Evolutionary conservation across 2,329 filamentous ascomycete species (phyloP), one percentile per base, ranked within the genome.

Genomic region (Coleophoma cylindrospora): DNA sequence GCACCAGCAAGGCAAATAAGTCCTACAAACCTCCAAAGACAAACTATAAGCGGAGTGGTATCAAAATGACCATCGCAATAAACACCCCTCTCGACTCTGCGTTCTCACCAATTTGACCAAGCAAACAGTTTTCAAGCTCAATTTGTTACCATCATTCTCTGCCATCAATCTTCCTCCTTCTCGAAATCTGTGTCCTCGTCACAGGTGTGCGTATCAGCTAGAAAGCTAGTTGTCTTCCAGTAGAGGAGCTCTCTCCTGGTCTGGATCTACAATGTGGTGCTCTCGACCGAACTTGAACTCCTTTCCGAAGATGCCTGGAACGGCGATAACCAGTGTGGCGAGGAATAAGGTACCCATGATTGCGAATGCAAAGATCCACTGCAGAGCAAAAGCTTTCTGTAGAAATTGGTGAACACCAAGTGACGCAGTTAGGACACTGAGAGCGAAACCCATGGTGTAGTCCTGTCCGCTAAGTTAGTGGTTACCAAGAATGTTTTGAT

Each of bases 301-400:
- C 49, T 75, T 73, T 51, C 84, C 84, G 12, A 81, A 75, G 63
- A 83, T 74, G 19, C 78, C 78, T 0, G 86, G 86, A 34, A 87
- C 68, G 2, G 81, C 85, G 47, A 90, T 74, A 14, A 77, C 68
- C 2, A 88, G 61, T 1, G 87, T 89, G 15, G 81, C 70, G 17
- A 91, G 66, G 65, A 94, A 86, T 48, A 95, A 79, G 22, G 88
- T 65, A 1, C 76, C 80, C 76, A 92, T 91, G 66, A 95, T 90
- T 54, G 83, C 75, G 63, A 95, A 94, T 34, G 90, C 87, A 66
- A 95, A 95, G 69, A 95, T 92, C 90, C 90, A 95, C 71, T 96
- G 91, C 56, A 95, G 75, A 7, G 89, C 87, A 57, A 95, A 75
- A 52, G 85, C 68, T 65, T 90, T 83, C 61, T 79, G 76, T 46